These are phyloP conservation scores for Halteria grandinella DNA, from an alignment of 73 alveolate genomes.

Conservation along the genomic window DNA sequence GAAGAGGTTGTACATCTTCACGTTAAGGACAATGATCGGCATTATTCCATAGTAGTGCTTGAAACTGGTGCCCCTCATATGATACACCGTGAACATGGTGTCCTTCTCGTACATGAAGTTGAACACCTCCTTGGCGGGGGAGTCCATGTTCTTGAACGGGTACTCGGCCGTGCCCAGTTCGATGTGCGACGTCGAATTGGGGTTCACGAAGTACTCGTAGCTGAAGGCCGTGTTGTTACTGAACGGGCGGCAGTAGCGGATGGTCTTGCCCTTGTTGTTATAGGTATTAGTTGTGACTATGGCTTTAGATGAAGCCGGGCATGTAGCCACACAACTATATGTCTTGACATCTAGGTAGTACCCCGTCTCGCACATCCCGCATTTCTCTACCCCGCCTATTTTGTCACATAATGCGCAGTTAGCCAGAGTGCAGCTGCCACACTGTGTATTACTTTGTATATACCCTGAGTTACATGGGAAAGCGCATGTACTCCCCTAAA, in stretches of 20 bases:
- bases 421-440: not conserved
- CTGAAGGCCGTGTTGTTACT: not conserved
- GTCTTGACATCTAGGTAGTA: constrained; percentile 13
- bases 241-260: constrained; percentile 40
- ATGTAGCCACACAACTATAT: constrained; percentile 11
- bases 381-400: not conserved
- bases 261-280: not conserved
- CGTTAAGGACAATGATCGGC: constrained; percentile 42
- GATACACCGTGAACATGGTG: constrained; percentile 14
- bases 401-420: constrained; percentile 8
- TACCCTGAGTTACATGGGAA: constrained; percentile 3
- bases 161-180: constrained; percentile 47
- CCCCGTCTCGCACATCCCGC: constrained; percentile 3
- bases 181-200: constrained; percentile 13
- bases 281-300: constrained; percentile 29
- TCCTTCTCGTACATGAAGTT: constrained; percentile 34
- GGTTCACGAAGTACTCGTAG: constrained; percentile 46
- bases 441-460: not conserved
- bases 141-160: constrained; percentile 52
- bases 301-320: constrained; percentile 32
- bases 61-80: constrained; percentile 32
- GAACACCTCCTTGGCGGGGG: constrained; percentile 48
- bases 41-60: constrained; percentile 37
- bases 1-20: constrained; percentile 1
- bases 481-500: not conserved